Conservation (phyloP, 306 rosid species). For the Elaeagnus macrophylla region DNA sequence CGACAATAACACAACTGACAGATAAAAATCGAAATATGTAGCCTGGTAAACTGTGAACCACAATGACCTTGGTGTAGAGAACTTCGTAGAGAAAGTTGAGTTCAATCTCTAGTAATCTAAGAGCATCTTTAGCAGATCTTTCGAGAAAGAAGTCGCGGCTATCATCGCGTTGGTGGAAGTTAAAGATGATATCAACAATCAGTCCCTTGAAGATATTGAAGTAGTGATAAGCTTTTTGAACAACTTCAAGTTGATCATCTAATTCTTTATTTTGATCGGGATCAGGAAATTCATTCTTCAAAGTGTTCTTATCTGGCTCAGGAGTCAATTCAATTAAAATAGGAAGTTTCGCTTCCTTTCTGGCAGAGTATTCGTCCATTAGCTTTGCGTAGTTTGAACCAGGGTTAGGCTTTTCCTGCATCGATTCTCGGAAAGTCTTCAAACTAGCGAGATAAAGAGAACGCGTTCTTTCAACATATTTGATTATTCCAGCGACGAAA, state of each 20-base stretch:
- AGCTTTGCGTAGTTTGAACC: conserved; percentile 39
- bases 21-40: conserved; percentile 15
- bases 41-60: background rate
- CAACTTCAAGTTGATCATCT: background rate
- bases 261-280: background rate
- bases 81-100: conserved; percentile 40
- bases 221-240: conserved; percentile 20
- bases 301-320: conserved; percentile 15
- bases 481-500: conserved; percentile 34
- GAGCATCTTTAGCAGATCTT: background rate
- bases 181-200: conserved; percentile 35
- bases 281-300: background rate
- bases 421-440: conserved; percentile 19
- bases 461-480: conserved; percentile 35
- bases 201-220: conserved; percentile 29
- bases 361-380: conserved; percentile 26
- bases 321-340: conserved; percentile 9
- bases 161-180: conserved; percentile 17
- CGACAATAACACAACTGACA: conserved; percentile 3
- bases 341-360: conserved; percentile 22
- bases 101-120: conserved; percentile 26
- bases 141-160: conserved; percentile 21
- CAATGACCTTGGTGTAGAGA: conserved; percentile 34
- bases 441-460: conserved; percentile 36
- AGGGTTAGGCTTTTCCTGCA: conserved; percentile 24